phyloP scores from a whole-genome alignment of 768 basidiomycete genomes.

The Kwoniella sp. region DNA sequence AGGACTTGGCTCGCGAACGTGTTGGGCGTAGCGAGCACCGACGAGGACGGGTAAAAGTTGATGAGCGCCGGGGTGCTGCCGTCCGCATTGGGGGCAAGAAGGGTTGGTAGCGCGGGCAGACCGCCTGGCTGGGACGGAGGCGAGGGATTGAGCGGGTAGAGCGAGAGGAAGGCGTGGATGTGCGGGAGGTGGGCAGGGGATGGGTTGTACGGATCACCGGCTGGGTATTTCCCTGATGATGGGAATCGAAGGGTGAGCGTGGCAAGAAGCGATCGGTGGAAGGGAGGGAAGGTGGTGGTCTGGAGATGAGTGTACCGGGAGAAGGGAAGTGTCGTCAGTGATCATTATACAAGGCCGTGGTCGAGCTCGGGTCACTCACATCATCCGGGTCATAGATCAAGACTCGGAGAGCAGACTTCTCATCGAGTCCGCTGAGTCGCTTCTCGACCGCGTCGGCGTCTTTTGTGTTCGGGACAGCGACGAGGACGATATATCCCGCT shows the following conservation, averaged over 20 bases:
- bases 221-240: slow-evolving; percentile 20
- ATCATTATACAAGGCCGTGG: not conserved
- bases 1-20: slow-evolving; percentile 50
- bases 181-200: slow-evolving; percentile 41
- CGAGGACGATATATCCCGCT: slow-evolving; percentile 50
- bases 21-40: slow-evolving; percentile 40
- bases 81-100: slow-evolving; percentile 31
- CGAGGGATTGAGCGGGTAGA: slow-evolving; percentile 51
- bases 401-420: slow-evolving; percentile 41
- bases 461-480: slow-evolving; percentile 50
- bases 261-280: slow-evolving; percentile 52
- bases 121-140: slow-evolving; percentile 44
- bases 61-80: slow-evolving; percentile 38
- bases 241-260: slow-evolving; percentile 53
- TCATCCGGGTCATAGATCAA: slow-evolving; percentile 54
- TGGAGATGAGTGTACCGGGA: slow-evolving; percentile 9
- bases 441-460: slow-evolving; percentile 52
- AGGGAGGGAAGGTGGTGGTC: slow-evolving; percentile 52
- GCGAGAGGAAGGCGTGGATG: slow-evolving; percentile 52
- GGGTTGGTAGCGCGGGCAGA: slow-evolving; percentile 50
- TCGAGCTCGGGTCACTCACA: slow-evolving; percentile 33
- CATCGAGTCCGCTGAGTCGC: slow-evolving; percentile 37
- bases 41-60: slow-evolving; percentile 49
- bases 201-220: slow-evolving; percentile 50
- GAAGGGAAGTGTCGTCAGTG: too few relatives aligned